Evolutionary conservation across 495 filamentous ascomycete genomes (phyloP), one percentile per base, ranked within the genome.

Genomic region (Daldinia vernicosa): DNA sequence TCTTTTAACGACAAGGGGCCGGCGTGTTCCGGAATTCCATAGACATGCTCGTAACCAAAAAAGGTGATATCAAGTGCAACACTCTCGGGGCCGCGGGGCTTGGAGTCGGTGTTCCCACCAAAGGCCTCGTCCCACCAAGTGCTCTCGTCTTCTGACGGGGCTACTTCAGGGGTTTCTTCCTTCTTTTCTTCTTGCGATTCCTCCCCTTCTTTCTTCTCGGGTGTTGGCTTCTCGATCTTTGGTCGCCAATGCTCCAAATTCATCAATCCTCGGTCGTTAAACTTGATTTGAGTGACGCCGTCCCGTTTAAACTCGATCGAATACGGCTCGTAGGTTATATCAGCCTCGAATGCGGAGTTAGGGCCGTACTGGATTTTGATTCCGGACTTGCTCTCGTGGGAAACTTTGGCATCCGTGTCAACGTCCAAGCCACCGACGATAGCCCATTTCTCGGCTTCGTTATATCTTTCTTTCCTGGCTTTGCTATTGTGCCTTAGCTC

Each of bases 91-190:
- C 88, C 88, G 74, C 88, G 88, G 24, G 95, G 96, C 79, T 98
- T 98, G 11, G 91, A 86, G 78, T 99, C 95, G 4, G 94, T 98
- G 75, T 92, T 94, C 63, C 94, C 93, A 58, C 94, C 95, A 79
- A 99, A 98, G 50, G 86, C 86, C 80, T 99, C 95, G 17, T 99
- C 95, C 96, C 95, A 99, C 92, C 94, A 97, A 5, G 93, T 97
- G 76, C 89, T 90, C 76, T 98, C 91, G 60, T 97, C 92, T 63
- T 89, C 89, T 0, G 68, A 79, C 0, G 75, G 43, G 33, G 75
- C 15, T 26, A 78, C 79, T 35, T 79, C 76, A 28, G 67, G 66
- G 2, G 76, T 78, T 66, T 84, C 76, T 60, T 82, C 76, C 61
- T 85, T 77, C 51, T 78, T 78, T 66, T 85, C 85, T 59, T 77